Conservation (phyloP, 768 basidiomycete genomes). For the Pholiota microspora region DNA sequence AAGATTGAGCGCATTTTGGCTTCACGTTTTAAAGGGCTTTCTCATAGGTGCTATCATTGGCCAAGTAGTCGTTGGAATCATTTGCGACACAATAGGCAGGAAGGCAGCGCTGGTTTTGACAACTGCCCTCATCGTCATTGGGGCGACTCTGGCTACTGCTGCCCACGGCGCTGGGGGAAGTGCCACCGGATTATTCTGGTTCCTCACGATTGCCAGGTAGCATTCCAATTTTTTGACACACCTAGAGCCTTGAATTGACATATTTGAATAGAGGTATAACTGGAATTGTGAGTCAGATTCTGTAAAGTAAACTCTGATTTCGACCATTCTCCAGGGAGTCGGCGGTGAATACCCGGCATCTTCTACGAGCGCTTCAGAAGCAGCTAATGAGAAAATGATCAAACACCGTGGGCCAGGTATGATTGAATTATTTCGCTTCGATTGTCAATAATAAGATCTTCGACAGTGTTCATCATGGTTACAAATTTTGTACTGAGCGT, state of each 20-base stretch:
- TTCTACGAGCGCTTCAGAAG: conserved; percentile 66
- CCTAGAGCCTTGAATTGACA: background rate
- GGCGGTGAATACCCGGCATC: conserved; percentile 80
- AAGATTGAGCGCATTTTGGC: background rate
- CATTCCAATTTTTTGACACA: background rate
- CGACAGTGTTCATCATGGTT: conserved; percentile 67
- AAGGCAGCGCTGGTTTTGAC: conserved; percentile 73
- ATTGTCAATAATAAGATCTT: background rate
- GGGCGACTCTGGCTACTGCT: conserved; percentile 65
- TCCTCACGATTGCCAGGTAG: conserved; percentile 58
- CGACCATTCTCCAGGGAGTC: conserved; percentile 46
- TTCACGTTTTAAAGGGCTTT: background rate
- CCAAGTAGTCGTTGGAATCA: conserved; percentile 59
- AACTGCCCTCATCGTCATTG: conserved; percentile 67
- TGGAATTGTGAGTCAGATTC: conserved; percentile 45
- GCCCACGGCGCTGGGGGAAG: conserved; percentile 61
- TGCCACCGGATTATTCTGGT: conserved; percentile 66
- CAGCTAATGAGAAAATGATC: conserved; percentile 68
- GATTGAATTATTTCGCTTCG: background rate
- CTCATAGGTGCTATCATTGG: conserved; percentile 56
- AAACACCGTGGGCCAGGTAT: conserved; percentile 58
- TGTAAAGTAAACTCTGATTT: no score
- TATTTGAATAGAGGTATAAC: conserved; percentile 53
- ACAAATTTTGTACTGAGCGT: conserved; percentile 71
- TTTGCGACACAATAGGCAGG: conserved; percentile 74